Percentiles rank a stretch among this genome's conserved stretches.
Evolutionary conservation across 345 rosid species (phyloP).

Genomic region (Garcia nutans): DNA sequence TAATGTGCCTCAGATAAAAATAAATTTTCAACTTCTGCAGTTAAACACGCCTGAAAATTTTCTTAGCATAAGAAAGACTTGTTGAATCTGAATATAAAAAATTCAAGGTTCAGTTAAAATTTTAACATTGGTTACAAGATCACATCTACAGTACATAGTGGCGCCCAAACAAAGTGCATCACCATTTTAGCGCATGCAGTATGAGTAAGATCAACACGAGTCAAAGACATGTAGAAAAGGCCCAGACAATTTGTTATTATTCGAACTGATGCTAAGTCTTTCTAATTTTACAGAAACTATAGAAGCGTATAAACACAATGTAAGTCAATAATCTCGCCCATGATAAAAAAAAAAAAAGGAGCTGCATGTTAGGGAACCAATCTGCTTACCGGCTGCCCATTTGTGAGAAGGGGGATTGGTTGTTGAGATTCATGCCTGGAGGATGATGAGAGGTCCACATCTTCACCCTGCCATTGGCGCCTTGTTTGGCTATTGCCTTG

Average conservation of each 20-base stretch:
- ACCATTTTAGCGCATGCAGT: neutral
- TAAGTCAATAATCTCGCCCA: neutral
- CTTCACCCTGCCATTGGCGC: constrained; percentile 82
- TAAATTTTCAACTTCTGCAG: neutral
- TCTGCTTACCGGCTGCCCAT: constrained; percentile 68
- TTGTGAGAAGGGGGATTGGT: constrained; percentile 90
- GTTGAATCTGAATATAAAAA: neutral
- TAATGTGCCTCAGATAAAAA: neutral
- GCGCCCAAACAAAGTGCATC: neutral
- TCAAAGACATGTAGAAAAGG: neutral
- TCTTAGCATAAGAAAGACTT: neutral
- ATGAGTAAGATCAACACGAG: neutral
- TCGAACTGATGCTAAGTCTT: neutral
- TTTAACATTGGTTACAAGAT: neutral
- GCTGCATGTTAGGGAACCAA: neutral
- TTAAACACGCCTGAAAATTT: neutral
- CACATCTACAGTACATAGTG: too few species aligned
- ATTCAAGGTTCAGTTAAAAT: neutral
- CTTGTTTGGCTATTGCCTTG: constrained; percentile 63
- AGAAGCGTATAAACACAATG: neutral
- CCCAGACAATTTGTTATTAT: neutral
- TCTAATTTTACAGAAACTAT: neutral
- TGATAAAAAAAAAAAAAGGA: neutral
- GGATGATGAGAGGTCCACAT: constrained; percentile 75
- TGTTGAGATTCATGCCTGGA: constrained; percentile 88